These are phyloP conservation scores for Marasmius fiardii DNA, from an alignment of 1,284 basidiomycete genomes.

Conservation along the genomic window DNA sequence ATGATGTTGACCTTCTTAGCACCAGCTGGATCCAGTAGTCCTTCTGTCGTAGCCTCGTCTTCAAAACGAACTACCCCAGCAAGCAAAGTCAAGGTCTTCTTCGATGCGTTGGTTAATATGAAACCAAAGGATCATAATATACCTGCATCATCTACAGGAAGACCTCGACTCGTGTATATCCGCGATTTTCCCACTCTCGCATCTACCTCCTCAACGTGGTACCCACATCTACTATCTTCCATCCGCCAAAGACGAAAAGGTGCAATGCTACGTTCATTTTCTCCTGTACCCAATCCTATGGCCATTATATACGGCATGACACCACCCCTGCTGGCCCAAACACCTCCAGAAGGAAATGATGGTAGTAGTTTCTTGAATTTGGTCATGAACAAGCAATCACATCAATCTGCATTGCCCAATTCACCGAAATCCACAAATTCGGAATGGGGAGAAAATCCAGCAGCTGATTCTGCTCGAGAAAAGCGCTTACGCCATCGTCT, in stretches of 20 bases:
- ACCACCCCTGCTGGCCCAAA: conserved; percentile 56
- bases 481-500: conserved; percentile 64
- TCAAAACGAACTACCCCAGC: conserved; percentile 41
- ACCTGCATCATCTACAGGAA: conserved; percentile 20
- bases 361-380: conserved; percentile 38
- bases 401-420: conserved; percentile 19
- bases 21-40: conserved; percentile 39
- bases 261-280: conserved; percentile 48
- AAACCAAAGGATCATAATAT: conserved; percentile 28
- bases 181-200: conserved; percentile 78
- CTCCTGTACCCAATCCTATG: conserved; percentile 64
- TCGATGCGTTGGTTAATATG: conserved; percentile 70
- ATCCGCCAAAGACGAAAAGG: conserved; percentile 71
- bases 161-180: conserved; percentile 79
- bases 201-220: conserved; percentile 73
- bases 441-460: conserved; percentile 64
- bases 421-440: conserved; percentile 27
- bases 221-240: conserved; percentile 71
- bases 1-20: conserved; percentile 63
- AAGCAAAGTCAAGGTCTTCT: conserved; percentile 63
- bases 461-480: conserved; percentile 63
- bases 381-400: conserved; percentile 33
- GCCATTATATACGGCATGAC: conserved; percentile 82
- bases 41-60: conserved; percentile 38
- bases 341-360: conserved; percentile 22